Percentiles rank a stretch among this genome's conserved stretches.
These are phyloP conservation scores for Nakazawaea ishiwadae DNA, from an alignment of 805 yeast species.

Conservation along the genomic window DNA sequence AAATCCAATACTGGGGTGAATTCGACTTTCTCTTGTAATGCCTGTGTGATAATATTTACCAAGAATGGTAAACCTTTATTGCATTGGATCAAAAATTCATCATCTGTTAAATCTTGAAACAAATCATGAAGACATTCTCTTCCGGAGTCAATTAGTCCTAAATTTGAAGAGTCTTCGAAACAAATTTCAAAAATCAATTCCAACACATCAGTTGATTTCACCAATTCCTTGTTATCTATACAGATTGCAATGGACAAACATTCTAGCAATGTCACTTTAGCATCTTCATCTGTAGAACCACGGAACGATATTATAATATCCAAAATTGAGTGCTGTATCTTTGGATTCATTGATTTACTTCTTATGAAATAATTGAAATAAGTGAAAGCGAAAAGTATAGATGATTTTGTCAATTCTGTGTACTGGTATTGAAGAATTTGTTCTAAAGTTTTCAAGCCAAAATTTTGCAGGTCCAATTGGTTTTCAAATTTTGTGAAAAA, in stretches of 20 bases:
- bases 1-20: slow-evolving; percentile 60
- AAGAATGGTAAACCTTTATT: slow-evolving; percentile 49
- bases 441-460: slow-evolving; percentile 22
- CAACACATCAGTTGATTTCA: slow-evolving; percentile 32
- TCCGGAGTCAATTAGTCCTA: slow-evolving; percentile 62
- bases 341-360: slow-evolving; percentile 18
- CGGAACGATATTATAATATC: slow-evolving; percentile 39
- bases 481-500: slow-evolving; percentile 48
- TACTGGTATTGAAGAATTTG: slow-evolving; percentile 19
- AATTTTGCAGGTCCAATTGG: slow-evolving; percentile 14
- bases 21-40: slow-evolving; percentile 31
- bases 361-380: slow-evolving; percentile 30
- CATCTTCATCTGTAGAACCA: slow-evolving; percentile 72
- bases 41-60: slow-evolving; percentile 32
- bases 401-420: slow-evolving; percentile 21
- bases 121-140: slow-evolving; percentile 64
- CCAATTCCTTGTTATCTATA: slow-evolving; percentile 33
- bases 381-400: slow-evolving; percentile 48
- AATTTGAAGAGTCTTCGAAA: slow-evolving; percentile 68
- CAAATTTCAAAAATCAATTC: slow-evolving; percentile 60
- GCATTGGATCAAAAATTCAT: slow-evolving; percentile 42
- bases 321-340: slow-evolving; percentile 25
- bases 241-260: slow-evolving; percentile 55
- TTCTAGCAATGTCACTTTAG: slow-evolving; percentile 70
- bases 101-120: slow-evolving; percentile 39